Conservation (phyloP, 805 yeast species). For the Nakazawaea pomicola region DNA sequence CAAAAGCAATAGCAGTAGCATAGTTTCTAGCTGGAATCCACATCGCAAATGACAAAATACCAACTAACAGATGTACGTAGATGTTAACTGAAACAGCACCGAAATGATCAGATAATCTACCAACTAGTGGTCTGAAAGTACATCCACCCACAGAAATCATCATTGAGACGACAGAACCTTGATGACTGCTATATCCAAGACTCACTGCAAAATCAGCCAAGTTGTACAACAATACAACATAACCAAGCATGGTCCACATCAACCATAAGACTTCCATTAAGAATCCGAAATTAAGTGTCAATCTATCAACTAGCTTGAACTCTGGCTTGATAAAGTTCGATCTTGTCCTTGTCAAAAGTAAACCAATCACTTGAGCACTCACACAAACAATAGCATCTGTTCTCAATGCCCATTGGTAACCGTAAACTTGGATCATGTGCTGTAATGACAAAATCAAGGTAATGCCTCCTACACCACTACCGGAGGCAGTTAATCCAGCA, state of each 20-base stretch:
- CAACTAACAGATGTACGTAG: constrained; percentile 32
- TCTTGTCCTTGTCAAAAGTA: constrained; percentile 33
- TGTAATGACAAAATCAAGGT: constrained; percentile 45
- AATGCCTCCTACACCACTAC: constrained; percentile 51
- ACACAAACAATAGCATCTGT: constrained; percentile 39
- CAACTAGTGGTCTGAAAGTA: constrained; percentile 52
- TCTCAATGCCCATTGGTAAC: constrained; percentile 46
- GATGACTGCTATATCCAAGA: constrained; percentile 48
- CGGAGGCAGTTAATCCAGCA: constrained; percentile 41
- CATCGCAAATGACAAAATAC: constrained; percentile 40
- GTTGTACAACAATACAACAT: constrained; percentile 53
- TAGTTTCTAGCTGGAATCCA: constrained; percentile 55
- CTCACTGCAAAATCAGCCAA: constrained; percentile 57
- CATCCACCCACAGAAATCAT: constrained; percentile 55
- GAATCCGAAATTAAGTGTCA: constrained; percentile 36
- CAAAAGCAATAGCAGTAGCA: constrained; percentile 51
- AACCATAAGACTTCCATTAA: constrained; percentile 37
- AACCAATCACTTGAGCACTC: constrained; percentile 28
- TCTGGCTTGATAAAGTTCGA: constrained; percentile 29
- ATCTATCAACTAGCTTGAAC: constrained; percentile 35
- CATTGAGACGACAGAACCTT: constrained; percentile 56
- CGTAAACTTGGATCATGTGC: constrained; percentile 29
- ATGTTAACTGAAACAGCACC: constrained; percentile 49
- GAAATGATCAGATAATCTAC: constrained; percentile 41
- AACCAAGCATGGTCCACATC: constrained; percentile 51